Conservation (phyloP, 345 rosid genomes). For the Atalantia buxifolia region DNA sequence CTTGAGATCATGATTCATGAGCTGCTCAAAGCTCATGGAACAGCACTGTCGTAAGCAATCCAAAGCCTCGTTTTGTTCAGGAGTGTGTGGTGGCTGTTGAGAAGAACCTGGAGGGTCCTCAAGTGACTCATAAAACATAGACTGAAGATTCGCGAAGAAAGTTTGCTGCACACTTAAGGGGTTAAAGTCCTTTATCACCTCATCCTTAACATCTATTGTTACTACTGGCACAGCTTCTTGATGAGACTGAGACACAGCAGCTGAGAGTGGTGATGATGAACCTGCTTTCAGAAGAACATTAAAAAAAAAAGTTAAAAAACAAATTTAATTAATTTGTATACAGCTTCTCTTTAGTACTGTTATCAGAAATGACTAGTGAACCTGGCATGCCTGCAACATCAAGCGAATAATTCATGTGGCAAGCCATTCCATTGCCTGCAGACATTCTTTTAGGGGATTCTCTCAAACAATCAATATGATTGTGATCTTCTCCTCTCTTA, state of each 20-base stretch:
- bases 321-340: no score
- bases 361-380: no score
- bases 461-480: no score
- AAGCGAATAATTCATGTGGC: background rate
- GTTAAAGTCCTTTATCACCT: background rate
- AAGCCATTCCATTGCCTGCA: no score
- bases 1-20: background rate
- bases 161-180: background rate
- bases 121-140: background rate
- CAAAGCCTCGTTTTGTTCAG: background rate
- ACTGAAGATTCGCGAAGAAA: background rate
- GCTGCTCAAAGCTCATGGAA: background rate
- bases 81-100: background rate
- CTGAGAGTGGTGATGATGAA: background rate
- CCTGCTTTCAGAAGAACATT: background rate
- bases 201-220: background rate
- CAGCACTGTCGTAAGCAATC: background rate
- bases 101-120: background rate
- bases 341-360: no score
- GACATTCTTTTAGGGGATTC: no score
- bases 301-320: no score
- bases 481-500: no score
- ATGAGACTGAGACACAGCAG: background rate
- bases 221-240: background rate
- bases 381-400: background rate